These are phyloP conservation scores for Drechslerella stenobrocha DNA, from an alignment of 2,329 filamentous ascomycete species.

Conservation along the genomic window DNA sequence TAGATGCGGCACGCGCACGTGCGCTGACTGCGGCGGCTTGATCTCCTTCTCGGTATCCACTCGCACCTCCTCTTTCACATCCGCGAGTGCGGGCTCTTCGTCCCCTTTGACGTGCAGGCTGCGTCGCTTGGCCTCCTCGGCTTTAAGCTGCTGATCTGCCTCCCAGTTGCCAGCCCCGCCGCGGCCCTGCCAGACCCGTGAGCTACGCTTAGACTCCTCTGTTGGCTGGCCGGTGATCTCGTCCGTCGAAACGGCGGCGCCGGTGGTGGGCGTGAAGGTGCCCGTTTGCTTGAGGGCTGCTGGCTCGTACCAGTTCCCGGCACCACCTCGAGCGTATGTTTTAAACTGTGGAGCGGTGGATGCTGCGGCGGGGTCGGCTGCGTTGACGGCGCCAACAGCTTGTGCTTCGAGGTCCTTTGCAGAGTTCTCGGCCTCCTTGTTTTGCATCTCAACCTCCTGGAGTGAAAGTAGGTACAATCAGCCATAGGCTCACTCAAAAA, in stretches of 20 bases:
- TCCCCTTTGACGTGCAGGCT: conserved; percentile 18
- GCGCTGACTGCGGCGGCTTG: conserved; percentile 22
- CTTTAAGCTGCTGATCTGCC: conserved; percentile 35
- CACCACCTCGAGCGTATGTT: conserved; percentile 44
- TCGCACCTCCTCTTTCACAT: conserved; percentile 34
- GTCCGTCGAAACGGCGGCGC: neutral
- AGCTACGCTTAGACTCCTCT: conserved; percentile 27
- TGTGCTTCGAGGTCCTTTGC: conserved; percentile 36
- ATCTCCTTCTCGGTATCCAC: conserved; percentile 40
- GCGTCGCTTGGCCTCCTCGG: conserved; percentile 35
- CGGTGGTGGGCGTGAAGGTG: conserved; percentile 26
- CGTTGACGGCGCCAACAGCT: conserved; percentile 25
- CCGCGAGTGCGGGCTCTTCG: conserved; percentile 23
- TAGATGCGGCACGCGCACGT: conserved; percentile 36
- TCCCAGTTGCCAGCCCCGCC: conserved; percentile 47
- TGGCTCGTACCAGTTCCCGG: conserved; percentile 46
- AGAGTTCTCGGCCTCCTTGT: too few relatives aligned
- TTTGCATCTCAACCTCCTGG: conserved; percentile 44
- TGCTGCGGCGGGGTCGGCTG: conserved; percentile 16
- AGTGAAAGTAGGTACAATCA: neutral
- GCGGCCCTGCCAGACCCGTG: conserved; percentile 45
- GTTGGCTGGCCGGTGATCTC: conserved; percentile 11
- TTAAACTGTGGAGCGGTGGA: conserved; percentile 38
- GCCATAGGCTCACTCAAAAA: neutral
- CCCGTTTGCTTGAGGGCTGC: conserved; percentile 41